Percentiles rank a stretch among this genome's conserved stretches.
phyloP scores from a whole-genome alignment of 176 grass and related monocot species.

The Typha latifolia region DNA sequence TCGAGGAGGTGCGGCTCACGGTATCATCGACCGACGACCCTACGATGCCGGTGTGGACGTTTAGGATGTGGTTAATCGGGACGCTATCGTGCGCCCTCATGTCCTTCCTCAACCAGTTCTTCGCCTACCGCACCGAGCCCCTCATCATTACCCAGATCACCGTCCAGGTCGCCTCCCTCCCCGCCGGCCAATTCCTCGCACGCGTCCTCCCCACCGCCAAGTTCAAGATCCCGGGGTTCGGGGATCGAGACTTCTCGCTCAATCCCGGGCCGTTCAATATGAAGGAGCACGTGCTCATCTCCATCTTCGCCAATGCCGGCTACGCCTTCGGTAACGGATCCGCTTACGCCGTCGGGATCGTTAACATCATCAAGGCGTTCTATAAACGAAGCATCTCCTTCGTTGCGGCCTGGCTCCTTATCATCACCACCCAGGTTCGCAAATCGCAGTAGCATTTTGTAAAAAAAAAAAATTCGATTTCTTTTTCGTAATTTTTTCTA shows the following conservation, averaged over 20 bases:
- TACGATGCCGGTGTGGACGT: conserved; percentile 57
- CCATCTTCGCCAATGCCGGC: conserved; percentile 66
- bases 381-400: conserved; percentile 55
- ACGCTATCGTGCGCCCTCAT: conserved; percentile 43
- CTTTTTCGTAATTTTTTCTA: not conserved
- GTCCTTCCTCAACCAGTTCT: conserved; percentile 80
- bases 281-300: conserved; percentile 69
- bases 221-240: conserved; percentile 23
- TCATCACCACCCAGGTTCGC: conserved; percentile 54
- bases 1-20: conserved; percentile 67
- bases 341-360: conserved; percentile 49
- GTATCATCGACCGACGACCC: conserved; percentile 58
- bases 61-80: conserved; percentile 71
- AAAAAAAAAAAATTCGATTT: too few relatives aligned
- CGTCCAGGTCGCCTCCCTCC: conserved; percentile 60
- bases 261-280: conserved; percentile 74
- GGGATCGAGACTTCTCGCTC: conserved; percentile 31
- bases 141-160: conserved; percentile 62
- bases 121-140: conserved; percentile 55
- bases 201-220: conserved; percentile 29
- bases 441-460: not conserved
- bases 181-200: conserved; percentile 46
- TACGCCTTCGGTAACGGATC: conserved; percentile 50
- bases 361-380: conserved; percentile 61
- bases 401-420: conserved; percentile 34